Percentiles rank a stretch among this genome's conserved stretches.
phyloP scores from a whole-genome alignment of 768 basidiomycete species.

The Trametes coccinea region DNA sequence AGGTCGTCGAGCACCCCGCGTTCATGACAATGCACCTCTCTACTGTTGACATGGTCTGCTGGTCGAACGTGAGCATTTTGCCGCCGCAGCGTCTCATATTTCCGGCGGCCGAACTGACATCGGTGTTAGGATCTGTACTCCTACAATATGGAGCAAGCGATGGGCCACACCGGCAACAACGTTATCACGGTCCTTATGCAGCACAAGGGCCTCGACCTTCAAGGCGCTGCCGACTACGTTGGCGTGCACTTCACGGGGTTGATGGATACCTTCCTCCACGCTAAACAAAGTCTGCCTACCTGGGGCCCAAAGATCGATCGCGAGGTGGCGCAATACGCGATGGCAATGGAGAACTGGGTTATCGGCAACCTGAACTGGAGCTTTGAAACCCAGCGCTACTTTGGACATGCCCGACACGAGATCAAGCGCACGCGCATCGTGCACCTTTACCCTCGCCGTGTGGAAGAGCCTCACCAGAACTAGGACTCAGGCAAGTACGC shows the following conservation, averaged over 20 bases:
- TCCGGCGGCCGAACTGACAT: neutral
- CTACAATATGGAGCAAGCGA: slow-evolving; percentile 71
- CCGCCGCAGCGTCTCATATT: neutral
- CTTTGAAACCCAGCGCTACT: slow-evolving; percentile 70
- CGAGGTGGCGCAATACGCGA: slow-evolving; percentile 53
- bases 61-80: slow-evolving; percentile 59
- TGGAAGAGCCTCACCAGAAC: slow-evolving; percentile 11
- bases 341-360: slow-evolving; percentile 59
- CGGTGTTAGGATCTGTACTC: slow-evolving; percentile 61
- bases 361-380: slow-evolving; percentile 68
- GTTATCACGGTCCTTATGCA: slow-evolving; percentile 69
- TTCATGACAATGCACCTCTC: slow-evolving; percentile 58
- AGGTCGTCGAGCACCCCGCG: slow-evolving; percentile 55
- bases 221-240: slow-evolving; percentile 59
- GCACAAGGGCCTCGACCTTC: slow-evolving; percentile 51
- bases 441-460: slow-evolving; percentile 22
- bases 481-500: slow-evolving; percentile 10
- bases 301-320: slow-evolving; percentile 47
- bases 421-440: slow-evolving; percentile 39
- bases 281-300: slow-evolving; percentile 48
- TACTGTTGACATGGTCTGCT: slow-evolving; percentile 66
- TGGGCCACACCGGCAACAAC: slow-evolving; percentile 66
- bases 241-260: slow-evolving; percentile 51
- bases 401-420: slow-evolving; percentile 54
- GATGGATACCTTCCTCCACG: slow-evolving; percentile 50